Conservation (phyloP, 257 asterid genomes). For the Scutellaria galericulata region DNA sequence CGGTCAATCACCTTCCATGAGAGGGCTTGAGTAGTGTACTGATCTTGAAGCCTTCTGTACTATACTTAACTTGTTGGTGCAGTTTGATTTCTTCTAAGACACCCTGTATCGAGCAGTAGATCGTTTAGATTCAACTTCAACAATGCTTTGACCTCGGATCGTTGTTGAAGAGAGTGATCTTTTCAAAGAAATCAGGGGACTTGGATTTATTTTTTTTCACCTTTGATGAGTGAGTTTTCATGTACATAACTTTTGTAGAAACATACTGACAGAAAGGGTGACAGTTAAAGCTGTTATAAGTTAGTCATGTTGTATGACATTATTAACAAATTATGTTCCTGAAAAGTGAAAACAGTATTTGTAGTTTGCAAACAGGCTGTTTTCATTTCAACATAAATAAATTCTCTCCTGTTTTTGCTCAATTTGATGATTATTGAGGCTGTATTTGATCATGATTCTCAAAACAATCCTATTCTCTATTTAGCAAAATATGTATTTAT, state of each 20-base stretch:
- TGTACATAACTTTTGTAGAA: slow-evolving; percentile 37
- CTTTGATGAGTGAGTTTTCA: slow-evolving; percentile 26
- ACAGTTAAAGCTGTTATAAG: slow-evolving; percentile 18
- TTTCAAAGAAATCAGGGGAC: background rate
- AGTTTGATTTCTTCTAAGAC: background rate
- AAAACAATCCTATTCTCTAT: no score
- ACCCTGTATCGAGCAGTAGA: background rate
- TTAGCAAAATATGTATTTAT: no score
- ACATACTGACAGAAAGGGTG: slow-evolving; percentile 22
- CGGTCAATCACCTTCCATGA: slow-evolving; percentile 80
- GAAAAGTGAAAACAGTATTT: background rate
- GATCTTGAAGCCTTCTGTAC: background rate
- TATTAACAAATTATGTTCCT: slow-evolving; percentile 23
- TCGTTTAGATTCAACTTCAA: background rate
- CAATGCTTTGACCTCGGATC: background rate
- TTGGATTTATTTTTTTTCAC: background rate
- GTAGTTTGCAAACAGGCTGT: background rate
- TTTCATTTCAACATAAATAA: background rate
- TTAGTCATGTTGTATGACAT: slow-evolving; percentile 27
- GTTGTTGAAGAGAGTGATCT: background rate
- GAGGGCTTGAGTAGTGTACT: slow-evolving; percentile 29
- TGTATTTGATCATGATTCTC: no score
- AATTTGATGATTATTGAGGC: no score
- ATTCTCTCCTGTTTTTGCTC: background rate
- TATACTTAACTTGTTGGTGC: background rate